Percentiles rank a stretch among this genome's conserved stretches.
phyloP scores from a whole-genome alignment of 192 early-diverging fungal genomes.

The Funneliformis geosporum region DNA sequence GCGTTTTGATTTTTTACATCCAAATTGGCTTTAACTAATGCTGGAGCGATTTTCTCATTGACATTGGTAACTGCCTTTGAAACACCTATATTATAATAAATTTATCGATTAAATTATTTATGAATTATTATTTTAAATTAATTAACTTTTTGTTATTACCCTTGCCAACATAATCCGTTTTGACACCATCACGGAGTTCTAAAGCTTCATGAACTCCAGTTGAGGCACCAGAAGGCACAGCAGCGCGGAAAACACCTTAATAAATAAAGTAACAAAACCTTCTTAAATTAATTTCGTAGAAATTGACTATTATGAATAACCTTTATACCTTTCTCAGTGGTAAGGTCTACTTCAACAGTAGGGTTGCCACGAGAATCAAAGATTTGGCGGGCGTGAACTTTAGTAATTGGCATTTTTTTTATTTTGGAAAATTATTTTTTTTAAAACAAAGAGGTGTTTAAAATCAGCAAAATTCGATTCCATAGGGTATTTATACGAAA shows the following conservation, averaged over 20 bases:
- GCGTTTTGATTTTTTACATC: conserved; percentile 85
- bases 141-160: conserved; percentile 52
- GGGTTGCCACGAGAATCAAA: conserved; percentile 99
- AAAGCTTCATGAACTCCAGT: conserved; percentile 99
- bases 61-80: conserved; percentile 89
- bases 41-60: conserved; percentile 85
- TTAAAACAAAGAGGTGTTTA: not conserved
- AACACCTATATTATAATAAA: conserved; percentile 62
- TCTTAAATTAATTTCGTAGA: not conserved
- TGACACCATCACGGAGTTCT: conserved; percentile 93
- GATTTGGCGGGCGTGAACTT: conserved; percentile 93
- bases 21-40: conserved; percentile 77
- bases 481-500: not conserved
- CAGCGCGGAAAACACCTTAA: conserved; percentile 88
- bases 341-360: conserved; percentile 97
- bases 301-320: not conserved
- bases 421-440: no score
- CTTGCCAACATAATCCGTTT: conserved; percentile 90
- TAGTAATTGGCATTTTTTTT: conserved; percentile 68
- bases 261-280: conserved; percentile 1
- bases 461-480: not conserved
- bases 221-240: conserved; percentile 97
- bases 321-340: conserved; percentile 80
- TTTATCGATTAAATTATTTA: not conserved
- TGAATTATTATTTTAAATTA: not conserved